Evolutionary conservation across 2,329 filamentous ascomycete genomes (phyloP).

Genomic region (Pyricularia grisea): DNA sequence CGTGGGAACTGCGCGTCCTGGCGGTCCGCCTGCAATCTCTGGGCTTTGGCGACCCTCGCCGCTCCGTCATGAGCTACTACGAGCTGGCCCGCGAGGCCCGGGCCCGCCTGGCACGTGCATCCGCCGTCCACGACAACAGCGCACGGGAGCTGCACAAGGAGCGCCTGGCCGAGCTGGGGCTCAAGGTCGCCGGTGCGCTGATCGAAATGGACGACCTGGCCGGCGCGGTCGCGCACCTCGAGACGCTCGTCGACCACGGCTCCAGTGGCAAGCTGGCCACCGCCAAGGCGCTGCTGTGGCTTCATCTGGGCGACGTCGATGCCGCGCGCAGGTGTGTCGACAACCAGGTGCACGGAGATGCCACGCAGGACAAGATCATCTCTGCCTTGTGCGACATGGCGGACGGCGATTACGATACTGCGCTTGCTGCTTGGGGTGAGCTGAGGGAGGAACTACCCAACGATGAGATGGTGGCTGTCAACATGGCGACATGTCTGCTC

Average conservation of each 20-base stretch:
- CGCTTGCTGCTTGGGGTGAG: slow-evolving; percentile 52
- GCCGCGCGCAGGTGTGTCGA: slow-evolving; percentile 50
- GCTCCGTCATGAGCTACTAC: slow-evolving; percentile 84
- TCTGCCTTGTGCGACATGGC: slow-evolving; percentile 68
- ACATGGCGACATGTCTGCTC: slow-evolving; percentile 73
- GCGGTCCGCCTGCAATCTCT: slow-evolving; percentile 77
- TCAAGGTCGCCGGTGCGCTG: slow-evolving; percentile 55
- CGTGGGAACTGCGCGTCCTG: slow-evolving; percentile 79
- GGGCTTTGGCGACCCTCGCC: slow-evolving; percentile 73
- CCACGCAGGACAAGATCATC: slow-evolving; percentile 34
- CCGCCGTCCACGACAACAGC: slow-evolving; percentile 34
- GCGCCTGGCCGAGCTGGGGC: slow-evolving; percentile 66
- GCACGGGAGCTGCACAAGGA: slow-evolving; percentile 59
- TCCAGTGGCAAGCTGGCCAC: slow-evolving; percentile 28
- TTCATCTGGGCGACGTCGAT: slow-evolving; percentile 69
- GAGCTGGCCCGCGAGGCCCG: slow-evolving; percentile 76
- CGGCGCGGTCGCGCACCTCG: slow-evolving; percentile 66
- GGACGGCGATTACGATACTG: slow-evolving; percentile 60
- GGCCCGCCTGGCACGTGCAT: slow-evolving; percentile 41
- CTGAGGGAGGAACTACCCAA: slow-evolving; percentile 27
- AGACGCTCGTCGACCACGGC: slow-evolving; percentile 35
- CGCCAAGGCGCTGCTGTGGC: slow-evolving; percentile 57
- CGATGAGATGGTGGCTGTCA: slow-evolving; percentile 69
- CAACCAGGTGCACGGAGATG: slow-evolving; percentile 8
- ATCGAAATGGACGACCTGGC: slow-evolving; percentile 83